Base-by-base conservation (phyloP, 2,329 filamentous ascomycete species). In the Aspergillus oerlinghausenensis region DNA sequence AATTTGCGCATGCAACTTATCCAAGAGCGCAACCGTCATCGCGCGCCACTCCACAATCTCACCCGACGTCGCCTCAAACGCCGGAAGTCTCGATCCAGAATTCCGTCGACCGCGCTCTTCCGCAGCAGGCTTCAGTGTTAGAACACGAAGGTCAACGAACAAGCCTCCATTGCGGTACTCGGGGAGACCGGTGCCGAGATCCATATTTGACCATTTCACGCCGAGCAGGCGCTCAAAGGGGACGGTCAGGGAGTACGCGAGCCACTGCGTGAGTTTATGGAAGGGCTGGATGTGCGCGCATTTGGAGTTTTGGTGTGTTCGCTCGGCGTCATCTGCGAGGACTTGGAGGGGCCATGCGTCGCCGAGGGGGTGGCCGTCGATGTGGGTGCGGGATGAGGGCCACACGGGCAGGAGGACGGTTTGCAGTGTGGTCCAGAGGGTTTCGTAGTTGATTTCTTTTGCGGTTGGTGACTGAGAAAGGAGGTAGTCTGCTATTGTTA, bases 141-240 rank as follows among this genome's bases (percentile, higher is more conserved):
- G 59, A 0, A 83, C 81, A 0, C 78, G 80, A 21, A 84, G 66
- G 38, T 85, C 88, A 49, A 89, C 80, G 38, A 89, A 86, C 0
- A 90, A 71, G 0, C 87, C 87, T 2, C 87, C 87, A 57, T 90
- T 90, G 52, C 88, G 82, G 63, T 90, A 90, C 67, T 90, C 88
- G 0, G 88, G 85, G 3, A 90, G 75, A 0, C 85, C 88, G 0
- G 88, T 90, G 8, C 87, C 78, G 0, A 86, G 78, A 21, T 82
- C 75, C 2, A 76, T 71, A 40, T 83, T 83, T 8, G 72, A 75
- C 72, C 83, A 84, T 11, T 78, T 72, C 14, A 80, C 75, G 1
- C 76, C 76, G 9, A 86, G 72, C 1, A 85, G 69, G 1, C 78
- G 77, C 50, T 80, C 76, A 63, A 86, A 84, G 0, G 83, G 82